Conservation (phyloP, 2,329 filamentous ascomycete species). For the Clonostachys byssicola region DNA sequence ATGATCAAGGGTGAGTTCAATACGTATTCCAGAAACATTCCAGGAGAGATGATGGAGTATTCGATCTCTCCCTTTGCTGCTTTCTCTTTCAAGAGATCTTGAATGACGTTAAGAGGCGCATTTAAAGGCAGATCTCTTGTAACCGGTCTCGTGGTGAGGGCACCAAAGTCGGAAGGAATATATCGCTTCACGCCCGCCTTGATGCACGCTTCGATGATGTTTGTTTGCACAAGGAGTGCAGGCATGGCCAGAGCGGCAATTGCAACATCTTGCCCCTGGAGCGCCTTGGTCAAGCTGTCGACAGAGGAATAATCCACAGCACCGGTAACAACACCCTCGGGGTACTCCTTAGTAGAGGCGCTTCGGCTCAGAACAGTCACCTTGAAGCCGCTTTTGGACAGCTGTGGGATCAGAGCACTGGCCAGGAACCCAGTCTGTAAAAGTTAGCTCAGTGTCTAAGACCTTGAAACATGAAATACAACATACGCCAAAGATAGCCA, state of each 20-base stretch:
- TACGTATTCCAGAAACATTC: constrained; percentile 52
- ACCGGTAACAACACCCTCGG: constrained; percentile 8
- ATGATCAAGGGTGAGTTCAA: constrained; percentile 29
- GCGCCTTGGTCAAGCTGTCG: constrained; percentile 36
- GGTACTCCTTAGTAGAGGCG: constrained; percentile 2
- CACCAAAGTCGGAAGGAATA: constrained; percentile 46
- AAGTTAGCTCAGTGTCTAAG: too few relatives aligned
- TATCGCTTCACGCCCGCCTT: constrained; percentile 51
- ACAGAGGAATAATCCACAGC: constrained; percentile 23
- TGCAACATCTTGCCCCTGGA: constrained; percentile 49
- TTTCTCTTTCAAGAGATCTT: constrained; percentile 25
- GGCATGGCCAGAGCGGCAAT: constrained; percentile 23
- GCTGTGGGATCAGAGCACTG: too few relatives aligned
- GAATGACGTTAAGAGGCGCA: constrained; percentile 30
- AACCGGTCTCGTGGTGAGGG: constrained; percentile 6
- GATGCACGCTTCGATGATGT: constrained; percentile 48
- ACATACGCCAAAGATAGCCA: too few relatives aligned
- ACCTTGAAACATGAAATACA: too few relatives aligned
- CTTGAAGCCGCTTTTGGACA: neutral
- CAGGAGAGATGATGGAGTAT: constrained; percentile 46
- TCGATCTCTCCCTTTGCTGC: constrained; percentile 30
- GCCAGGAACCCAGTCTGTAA: too few relatives aligned
- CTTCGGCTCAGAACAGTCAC: neutral
- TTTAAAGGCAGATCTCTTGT: constrained; percentile 35
- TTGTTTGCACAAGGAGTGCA: constrained; percentile 24